phyloP scores from a whole-genome alignment of 1,284 basidiomycete species.

The Flammula alnicola region DNA sequence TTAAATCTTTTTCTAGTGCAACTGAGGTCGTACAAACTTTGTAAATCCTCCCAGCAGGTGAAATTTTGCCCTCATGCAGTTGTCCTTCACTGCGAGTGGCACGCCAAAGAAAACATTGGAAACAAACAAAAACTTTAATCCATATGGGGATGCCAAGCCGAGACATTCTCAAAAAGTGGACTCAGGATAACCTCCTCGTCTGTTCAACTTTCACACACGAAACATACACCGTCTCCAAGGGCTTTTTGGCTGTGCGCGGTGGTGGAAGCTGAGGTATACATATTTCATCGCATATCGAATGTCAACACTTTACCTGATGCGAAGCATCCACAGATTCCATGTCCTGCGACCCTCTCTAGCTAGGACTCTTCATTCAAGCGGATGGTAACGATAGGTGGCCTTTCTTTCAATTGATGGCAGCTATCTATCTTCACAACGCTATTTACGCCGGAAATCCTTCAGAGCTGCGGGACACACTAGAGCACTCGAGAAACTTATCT shows the following conservation, averaged over 20 bases:
- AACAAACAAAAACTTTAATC: too few relatives aligned
- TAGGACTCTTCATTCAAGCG: slow-evolving; percentile 12
- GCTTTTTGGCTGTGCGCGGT: slow-evolving; percentile 2
- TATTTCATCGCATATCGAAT: too few relatives aligned
- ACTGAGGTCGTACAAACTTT: too few relatives aligned
- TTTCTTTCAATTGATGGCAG: slow-evolving; percentile 47
- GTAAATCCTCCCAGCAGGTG: too few relatives aligned
- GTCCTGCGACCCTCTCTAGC: slow-evolving; percentile 9
- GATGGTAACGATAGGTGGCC: slow-evolving; percentile 19
- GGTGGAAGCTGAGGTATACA: not conserved
- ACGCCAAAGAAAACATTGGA: too few relatives aligned
- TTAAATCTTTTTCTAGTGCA: too few relatives aligned
- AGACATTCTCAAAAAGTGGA: slow-evolving; percentile 12
- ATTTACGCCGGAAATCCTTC: slow-evolving; percentile 48
- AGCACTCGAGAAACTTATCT: slow-evolving; percentile 52
- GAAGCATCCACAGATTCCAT: slow-evolving; percentile 5
- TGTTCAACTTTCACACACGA: slow-evolving; percentile 10
- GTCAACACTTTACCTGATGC: not conserved
- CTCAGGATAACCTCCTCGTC: slow-evolving; percentile 7
- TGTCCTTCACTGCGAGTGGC: too few relatives aligned
- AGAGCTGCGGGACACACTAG: slow-evolving; percentile 27
- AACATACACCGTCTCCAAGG: slow-evolving; percentile 9
- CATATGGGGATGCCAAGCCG: slow-evolving; percentile 11
- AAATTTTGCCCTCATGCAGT: too few relatives aligned
- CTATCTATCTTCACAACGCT: slow-evolving; percentile 60